Evolutionary conservation across 2,329 filamentous ascomycete species (phyloP), one percentile per base, ranked within the genome.

Genomic region (Penicillium sp.): DNA sequence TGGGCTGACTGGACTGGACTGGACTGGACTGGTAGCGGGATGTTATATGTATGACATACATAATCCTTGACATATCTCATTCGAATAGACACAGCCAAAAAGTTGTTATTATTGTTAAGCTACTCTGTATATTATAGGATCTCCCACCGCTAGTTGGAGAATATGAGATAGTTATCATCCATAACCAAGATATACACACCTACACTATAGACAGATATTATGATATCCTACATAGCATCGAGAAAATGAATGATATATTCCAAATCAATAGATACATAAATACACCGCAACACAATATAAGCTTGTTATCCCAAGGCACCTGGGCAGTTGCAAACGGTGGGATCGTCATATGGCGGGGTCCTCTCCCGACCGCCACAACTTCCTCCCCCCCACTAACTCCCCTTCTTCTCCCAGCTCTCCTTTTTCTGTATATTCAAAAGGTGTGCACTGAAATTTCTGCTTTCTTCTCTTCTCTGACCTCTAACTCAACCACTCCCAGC

Each of bases 271-370:
- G 1, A 43, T 33, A 41, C 23, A 50, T 16, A 39, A 21, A 29
- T n/a, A 47, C 3, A 29, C 21, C 6, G 2, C 9, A 34, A 34
- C 8, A 23, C 3, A n/a, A 36, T n/a, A 34, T 51, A 46, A 52
- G 40, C 50, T 52, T 39, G 47, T 15, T 29, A 31, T 44, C 40
- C 19, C 29, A 39, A 47, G 31, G 41, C 47, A 40, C 19, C 29
- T 29, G 38, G 31, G 41, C 47, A 40, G 36, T 33, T 54, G 44
- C 36, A 53, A 48, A 48, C 50, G 50, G 55, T 57, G n/a, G 50
- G 54, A 57, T 57, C 54, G 54, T 57, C 54, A 57, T 56, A 46
- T 57, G 54, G 54, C 49, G 54, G 54, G 54, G 54, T 57, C 54
- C 43, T 57, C 49, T 53, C 54, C 54, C 54, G 54, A 57, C 54